Conservation (phyloP, 2,329 filamentous ascomycete species). For the Verruconis gallopava region DNA sequence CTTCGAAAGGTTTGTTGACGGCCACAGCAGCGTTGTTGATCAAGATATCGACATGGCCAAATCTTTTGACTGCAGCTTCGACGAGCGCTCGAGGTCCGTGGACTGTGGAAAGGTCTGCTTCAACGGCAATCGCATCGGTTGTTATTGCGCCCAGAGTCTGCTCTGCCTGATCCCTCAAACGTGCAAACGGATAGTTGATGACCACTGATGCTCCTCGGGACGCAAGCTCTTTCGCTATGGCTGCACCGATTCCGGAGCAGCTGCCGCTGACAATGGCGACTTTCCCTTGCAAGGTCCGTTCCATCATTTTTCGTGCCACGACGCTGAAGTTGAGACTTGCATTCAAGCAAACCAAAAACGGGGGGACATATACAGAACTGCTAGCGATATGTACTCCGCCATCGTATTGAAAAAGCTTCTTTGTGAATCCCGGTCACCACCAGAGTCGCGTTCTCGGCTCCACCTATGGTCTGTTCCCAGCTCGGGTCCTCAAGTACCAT, state of each 20-base stretch:
- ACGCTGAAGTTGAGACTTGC: too few relatives aligned
- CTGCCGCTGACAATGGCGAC: not conserved
- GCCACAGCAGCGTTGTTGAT: slow-evolving; percentile 26
- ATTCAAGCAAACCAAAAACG: too few relatives aligned
- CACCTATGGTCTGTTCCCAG: too few relatives aligned
- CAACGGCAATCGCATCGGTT: not conserved
- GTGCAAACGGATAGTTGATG: not conserved
- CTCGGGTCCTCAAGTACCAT: too few relatives aligned
- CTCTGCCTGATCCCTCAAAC: not conserved
- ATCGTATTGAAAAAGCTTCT: too few relatives aligned
- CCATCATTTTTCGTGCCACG: too few relatives aligned
- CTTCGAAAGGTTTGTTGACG: slow-evolving; percentile 25
- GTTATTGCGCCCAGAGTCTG: not conserved
- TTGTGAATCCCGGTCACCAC: too few relatives aligned
- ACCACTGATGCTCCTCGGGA: not conserved
- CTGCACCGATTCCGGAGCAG: not conserved
- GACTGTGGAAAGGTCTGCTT: not conserved
- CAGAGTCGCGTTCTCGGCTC: too few relatives aligned
- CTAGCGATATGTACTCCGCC: too few relatives aligned
- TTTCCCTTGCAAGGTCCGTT: too few relatives aligned
- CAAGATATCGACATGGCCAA: slow-evolving; percentile 25
- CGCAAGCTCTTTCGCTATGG: not conserved
- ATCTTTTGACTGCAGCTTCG: not conserved
- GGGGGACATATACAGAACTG: too few relatives aligned
- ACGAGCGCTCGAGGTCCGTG: not conserved